Evolutionary conservation across 768 basidiomycete genomes (phyloP).

Genomic region (Lactarius pseudohatsudake): DNA sequence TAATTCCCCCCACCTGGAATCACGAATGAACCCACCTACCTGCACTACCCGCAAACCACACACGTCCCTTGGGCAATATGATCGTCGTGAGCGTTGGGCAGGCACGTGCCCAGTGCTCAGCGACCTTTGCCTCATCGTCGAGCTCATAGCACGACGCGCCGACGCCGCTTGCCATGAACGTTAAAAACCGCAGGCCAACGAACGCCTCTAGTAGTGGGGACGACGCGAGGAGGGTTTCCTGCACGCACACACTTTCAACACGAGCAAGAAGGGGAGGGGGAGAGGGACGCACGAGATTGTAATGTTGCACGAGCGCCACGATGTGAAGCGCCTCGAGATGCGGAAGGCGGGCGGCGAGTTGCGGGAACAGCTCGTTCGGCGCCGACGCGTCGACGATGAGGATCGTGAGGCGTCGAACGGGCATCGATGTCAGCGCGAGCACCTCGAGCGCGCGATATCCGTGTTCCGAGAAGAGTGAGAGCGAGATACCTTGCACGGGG

Average conservation of each 20-base stretch:
- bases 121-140: constrained; percentile 51
- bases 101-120: constrained; percentile 52
- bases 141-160: constrained; percentile 28
- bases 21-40: constrained; percentile 25
- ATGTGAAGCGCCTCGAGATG: constrained; percentile 60
- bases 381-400: constrained; percentile 53
- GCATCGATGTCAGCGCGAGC: constrained; percentile 40
- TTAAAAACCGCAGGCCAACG: constrained; percentile 46
- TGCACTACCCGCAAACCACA: constrained; percentile 50
- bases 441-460: constrained; percentile 45
- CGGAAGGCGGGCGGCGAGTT: constrained; percentile 49
- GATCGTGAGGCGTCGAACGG: constrained; percentile 52
- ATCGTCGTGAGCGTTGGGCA: constrained; percentile 65
- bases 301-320: constrained; percentile 53
- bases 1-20: not conserved
- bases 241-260: constrained; percentile 5
- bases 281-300: constrained; percentile 43
- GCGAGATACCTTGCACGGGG: constrained; percentile 50
- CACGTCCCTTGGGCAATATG: constrained; percentile 59
- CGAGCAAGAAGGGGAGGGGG: constrained; percentile 5
- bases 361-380: constrained; percentile 44
- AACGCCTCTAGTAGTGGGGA: constrained; percentile 45
- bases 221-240: constrained; percentile 47
- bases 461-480: constrained; percentile 49
- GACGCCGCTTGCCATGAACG: constrained; percentile 61